Evolutionary conservation across 257 asterid genomes (phyloP).

Genomic region (Hygrophila difformis): DNA sequence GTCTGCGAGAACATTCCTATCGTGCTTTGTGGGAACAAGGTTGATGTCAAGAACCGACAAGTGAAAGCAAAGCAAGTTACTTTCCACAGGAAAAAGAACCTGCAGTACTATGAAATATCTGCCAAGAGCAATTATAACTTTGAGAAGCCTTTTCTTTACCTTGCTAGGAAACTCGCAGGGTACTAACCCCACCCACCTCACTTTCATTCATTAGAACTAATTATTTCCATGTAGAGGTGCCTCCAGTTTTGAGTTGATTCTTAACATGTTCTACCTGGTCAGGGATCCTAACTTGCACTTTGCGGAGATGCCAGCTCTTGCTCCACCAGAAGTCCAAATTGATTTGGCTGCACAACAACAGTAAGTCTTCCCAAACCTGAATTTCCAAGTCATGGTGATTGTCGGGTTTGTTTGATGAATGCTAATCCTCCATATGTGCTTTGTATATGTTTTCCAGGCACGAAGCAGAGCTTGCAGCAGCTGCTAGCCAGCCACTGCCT

Average conservation of each 20-base stretch:
- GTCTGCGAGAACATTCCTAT: slow-evolving; percentile 88
- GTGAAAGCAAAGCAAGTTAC: slow-evolving; percentile 90
- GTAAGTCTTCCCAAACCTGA: too few species aligned
- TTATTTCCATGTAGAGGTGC: neutral
- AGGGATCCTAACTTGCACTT: slow-evolving; percentile 73
- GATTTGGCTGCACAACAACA: slow-evolving; percentile 68
- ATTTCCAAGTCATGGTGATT: too few species aligned
- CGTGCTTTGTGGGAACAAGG: slow-evolving; percentile 88
- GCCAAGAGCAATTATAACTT: slow-evolving; percentile 89
- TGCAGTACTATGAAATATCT: slow-evolving; percentile 82
- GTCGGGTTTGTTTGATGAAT: neutral
- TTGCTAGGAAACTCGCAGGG: slow-evolving; percentile 94
- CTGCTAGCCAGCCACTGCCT: slow-evolving; percentile 65
- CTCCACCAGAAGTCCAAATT: slow-evolving; percentile 83
- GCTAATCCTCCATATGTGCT: neutral
- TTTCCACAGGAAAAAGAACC: slow-evolving; percentile 84
- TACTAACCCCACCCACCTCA: too few species aligned
- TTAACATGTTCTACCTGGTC: neutral
- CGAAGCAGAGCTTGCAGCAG: slow-evolving; percentile 48
- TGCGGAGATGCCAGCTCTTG: slow-evolving; percentile 86
- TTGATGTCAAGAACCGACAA: slow-evolving; percentile 86
- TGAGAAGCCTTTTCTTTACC: slow-evolving; percentile 75
- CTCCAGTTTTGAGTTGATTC: neutral
- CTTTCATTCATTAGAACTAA: too few species aligned
- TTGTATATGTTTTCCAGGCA: slow-evolving; percentile 44